A percentile compares a stretch with the other conserved stretches of the same genome.
Conservation (phyloP, 176 grass and related monocot species). For the Elaeis guineensis region DNA sequence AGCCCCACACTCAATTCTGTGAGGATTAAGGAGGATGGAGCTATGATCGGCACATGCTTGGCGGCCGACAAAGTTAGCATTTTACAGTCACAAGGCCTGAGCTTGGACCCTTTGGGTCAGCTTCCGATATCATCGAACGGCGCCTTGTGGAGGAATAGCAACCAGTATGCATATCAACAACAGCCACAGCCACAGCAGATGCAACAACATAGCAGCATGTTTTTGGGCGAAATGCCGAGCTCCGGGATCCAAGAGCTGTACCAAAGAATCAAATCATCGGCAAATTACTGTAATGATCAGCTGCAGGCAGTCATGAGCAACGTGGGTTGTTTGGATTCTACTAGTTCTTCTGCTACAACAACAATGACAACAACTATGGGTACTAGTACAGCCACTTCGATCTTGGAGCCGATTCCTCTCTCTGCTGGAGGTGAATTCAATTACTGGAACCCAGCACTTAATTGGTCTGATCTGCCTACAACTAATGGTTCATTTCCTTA, state of each 20-base stretch:
- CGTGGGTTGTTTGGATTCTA: background rate
- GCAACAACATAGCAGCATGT: background rate
- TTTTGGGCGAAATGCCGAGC: background rate
- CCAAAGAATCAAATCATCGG: background rate
- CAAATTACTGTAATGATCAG: constrained; percentile 61
- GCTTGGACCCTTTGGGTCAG: constrained; percentile 7
- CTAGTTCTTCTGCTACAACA: constrained; percentile 15
- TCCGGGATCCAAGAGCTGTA: background rate
- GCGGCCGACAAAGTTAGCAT: background rate
- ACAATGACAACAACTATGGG: background rate
- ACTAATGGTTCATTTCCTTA: constrained; percentile 41
- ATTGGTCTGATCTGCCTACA: constrained; percentile 49
- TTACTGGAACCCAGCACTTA: constrained; percentile 4
- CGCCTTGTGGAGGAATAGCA: constrained; percentile 2
- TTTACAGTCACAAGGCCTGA: background rate
- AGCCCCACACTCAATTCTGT: background rate
- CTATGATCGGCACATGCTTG: background rate
- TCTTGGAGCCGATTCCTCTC: constrained; percentile 10
- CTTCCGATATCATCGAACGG: background rate
- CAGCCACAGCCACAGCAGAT: background rate
- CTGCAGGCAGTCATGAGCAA: constrained; percentile 48
- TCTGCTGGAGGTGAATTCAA: constrained; percentile 1
- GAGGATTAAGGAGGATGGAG: constrained; percentile 4
- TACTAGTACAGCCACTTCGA: background rate
- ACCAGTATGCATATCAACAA: background rate